Evolutionary conservation across 345 rosid species (phyloP).

Genomic region (Arabis hirsuta): DNA sequence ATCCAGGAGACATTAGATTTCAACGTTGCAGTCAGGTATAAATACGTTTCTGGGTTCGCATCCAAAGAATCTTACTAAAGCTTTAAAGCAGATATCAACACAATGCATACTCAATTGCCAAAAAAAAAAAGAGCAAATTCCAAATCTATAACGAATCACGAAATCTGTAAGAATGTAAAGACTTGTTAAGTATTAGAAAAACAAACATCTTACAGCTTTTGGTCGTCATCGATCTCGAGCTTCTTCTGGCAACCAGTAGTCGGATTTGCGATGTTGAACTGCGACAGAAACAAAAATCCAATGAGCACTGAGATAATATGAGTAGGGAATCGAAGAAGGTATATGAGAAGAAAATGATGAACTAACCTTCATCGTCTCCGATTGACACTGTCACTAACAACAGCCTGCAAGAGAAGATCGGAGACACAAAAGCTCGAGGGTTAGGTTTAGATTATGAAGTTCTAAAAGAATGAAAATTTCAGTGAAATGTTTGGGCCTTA

Average conservation of each 20-base stretch:
- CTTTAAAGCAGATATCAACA: background rate
- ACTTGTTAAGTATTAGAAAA: no score
- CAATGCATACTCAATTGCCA: background rate
- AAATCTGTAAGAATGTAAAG: background rate
- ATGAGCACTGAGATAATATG: background rate
- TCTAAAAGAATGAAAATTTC: no score
- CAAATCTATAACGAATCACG: background rate
- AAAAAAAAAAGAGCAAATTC: background rate
- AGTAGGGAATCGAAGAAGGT: background rate
- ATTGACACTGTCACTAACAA: slow-evolving; percentile 16
- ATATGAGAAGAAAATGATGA: background rate
- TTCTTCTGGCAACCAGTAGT: slow-evolving; percentile 65
- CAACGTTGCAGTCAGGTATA: background rate
- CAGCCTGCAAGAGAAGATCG: slow-evolving; percentile 4
- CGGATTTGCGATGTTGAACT: slow-evolving; percentile 60
- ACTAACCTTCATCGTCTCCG: slow-evolving; percentile 42
- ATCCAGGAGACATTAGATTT: background rate
- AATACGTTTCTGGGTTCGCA: background rate
- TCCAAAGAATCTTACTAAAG: background rate
- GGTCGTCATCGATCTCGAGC: slow-evolving; percentile 62
- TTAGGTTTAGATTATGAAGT: no score
- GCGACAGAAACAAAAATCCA: slow-evolving; percentile 14
- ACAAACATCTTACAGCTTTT: slow-evolving; percentile 48
- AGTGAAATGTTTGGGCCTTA: no score
- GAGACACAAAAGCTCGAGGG: background rate